Evolutionary conservation across 2,329 filamentous ascomycete species (phyloP).

Genomic region (Coleophoma crateriformis): DNA sequence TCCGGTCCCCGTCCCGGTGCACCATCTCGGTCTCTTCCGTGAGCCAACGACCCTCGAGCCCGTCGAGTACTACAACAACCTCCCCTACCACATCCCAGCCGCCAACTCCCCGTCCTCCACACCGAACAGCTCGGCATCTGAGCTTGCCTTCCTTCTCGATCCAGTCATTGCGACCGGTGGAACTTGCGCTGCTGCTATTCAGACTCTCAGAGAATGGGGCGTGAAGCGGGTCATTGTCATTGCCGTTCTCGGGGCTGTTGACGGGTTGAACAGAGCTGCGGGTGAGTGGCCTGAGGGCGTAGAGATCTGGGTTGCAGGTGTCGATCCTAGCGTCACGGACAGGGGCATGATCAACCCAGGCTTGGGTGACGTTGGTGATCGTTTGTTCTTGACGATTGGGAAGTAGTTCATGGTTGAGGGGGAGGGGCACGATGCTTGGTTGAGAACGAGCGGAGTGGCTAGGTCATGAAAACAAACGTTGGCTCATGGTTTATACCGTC

Average conservation of each 20-base stretch:
- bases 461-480: too few relatives aligned
- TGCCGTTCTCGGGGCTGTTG: conserved; percentile 65
- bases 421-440: too few relatives aligned
- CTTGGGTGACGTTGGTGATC: conserved; percentile 83
- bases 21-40: conserved; percentile 93
- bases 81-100: conserved; percentile 62
- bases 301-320: conserved; percentile 75
- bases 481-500: too few relatives aligned
- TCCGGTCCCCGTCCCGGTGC: conserved; percentile 72
- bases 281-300: conserved; percentile 72
- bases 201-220: conserved; percentile 86
- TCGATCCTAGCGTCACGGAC: conserved; percentile 70
- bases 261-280: conserved; percentile 68
- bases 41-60: conserved; percentile 82
- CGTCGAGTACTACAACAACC: conserved; percentile 97
- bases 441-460: too few relatives aligned
- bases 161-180: conserved; percentile 92
- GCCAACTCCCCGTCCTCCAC: conserved; percentile 31
- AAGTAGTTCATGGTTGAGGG: conserved; percentile 44
- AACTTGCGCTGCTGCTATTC: conserved; percentile 83
- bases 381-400: conserved; percentile 82
- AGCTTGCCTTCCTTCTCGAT: conserved; percentile 79
- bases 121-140: conserved; percentile 35
- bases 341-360: conserved; percentile 88
- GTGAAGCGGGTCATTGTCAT: conserved; percentile 76